Percentiles rank a stretch among this genome's conserved stretches.
These are phyloP conservation scores for Artemisia annua DNA, from an alignment of 129 eudicot species.

Conservation along the genomic window DNA sequence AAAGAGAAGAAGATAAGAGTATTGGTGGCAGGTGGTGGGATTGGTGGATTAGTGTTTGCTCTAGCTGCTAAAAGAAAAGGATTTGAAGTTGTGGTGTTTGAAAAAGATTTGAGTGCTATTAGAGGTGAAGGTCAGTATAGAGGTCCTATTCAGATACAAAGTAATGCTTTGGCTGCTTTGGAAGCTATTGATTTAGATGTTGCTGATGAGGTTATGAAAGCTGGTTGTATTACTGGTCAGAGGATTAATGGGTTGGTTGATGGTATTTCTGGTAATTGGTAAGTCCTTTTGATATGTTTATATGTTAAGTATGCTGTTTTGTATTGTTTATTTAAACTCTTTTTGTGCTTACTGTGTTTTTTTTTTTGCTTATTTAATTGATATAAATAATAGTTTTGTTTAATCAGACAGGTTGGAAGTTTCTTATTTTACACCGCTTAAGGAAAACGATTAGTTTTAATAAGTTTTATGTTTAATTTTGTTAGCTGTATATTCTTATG, in stretches of 20 bases:
- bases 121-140: conserved; percentile 99
- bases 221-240: conserved; percentile 96
- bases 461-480: background rate
- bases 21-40: conserved; percentile 97
- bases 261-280: conserved; percentile 97
- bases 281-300: conserved; percentile 1
- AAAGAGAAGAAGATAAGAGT: conserved; percentile 61
- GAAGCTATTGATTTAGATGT: conserved; percentile 98
- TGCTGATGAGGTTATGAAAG: conserved; percentile 92
- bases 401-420: too few species aligned
- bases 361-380: background rate
- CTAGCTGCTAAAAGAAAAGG: conserved; percentile 91
- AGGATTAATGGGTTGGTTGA: conserved; percentile 96
- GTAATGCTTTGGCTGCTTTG: conserved; percentile 97
- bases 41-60: conserved; percentile 93
- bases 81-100: conserved; percentile 94
- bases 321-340: background rate
- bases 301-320: too few species aligned
- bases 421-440: too few species aligned
- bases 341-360: background rate
- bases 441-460: too few species aligned
- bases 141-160: conserved; percentile 97
- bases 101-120: conserved; percentile 94
- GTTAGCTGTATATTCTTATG: too few species aligned
- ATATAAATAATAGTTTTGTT: background rate